Evolutionary conservation across 2,329 filamentous ascomycete genomes (phyloP).

Genomic region (Aspergillus tubingensis): DNA sequence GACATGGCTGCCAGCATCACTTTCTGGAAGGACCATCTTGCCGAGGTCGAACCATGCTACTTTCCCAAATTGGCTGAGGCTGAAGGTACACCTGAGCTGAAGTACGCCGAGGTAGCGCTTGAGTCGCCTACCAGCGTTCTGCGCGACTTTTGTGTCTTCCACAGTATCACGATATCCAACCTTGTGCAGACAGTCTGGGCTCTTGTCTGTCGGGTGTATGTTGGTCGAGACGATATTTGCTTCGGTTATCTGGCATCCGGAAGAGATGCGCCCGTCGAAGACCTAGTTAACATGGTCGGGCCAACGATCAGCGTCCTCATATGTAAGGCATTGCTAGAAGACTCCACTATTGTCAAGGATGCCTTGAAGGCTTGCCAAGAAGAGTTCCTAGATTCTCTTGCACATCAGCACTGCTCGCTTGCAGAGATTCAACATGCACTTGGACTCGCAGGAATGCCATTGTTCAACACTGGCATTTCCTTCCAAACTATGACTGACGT

Average conservation of each 20-base stretch:
- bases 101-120: background rate
- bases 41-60: constrained; percentile 10
- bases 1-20: constrained; percentile 13
- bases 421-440: constrained; percentile 2
- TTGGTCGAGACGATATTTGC: constrained; percentile 26
- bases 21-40: constrained; percentile 9
- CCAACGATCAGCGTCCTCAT: constrained; percentile 54
- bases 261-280: constrained; percentile 40
- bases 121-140: background rate
- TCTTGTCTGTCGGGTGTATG: constrained; percentile 22
- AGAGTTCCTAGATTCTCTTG: background rate
- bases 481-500: background rate
- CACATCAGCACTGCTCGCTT: constrained; percentile 3
- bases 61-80: constrained; percentile 10
- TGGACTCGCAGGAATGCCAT: background rate
- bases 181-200: constrained; percentile 31
- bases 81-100: constrained; percentile 11
- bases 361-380: background rate
- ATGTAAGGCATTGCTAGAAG: constrained; percentile 40
- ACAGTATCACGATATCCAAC: constrained; percentile 22
- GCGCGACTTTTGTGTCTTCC: background rate
- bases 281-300: constrained; percentile 43
- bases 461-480: constrained; percentile 7
- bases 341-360: background rate
- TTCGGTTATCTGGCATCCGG: constrained; percentile 36